Base-by-base conservation (phyloP, 768 basidiomycete species). In the Kwoniella botswanensis region DNA sequence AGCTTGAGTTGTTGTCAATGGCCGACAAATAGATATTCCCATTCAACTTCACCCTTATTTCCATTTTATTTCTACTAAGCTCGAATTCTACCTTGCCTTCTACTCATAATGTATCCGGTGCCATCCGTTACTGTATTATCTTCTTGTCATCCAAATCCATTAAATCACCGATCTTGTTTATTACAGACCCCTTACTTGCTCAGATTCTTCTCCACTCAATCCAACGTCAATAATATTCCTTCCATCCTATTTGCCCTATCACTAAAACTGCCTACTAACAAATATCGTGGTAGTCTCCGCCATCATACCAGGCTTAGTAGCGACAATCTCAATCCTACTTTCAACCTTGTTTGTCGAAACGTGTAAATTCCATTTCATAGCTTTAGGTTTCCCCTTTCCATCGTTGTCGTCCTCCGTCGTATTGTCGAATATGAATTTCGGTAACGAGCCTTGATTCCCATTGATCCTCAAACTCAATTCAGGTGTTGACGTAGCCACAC, bases 381-480 rank as follows among this genome's bases (percentile, higher is more conserved):
- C 79, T 21, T 54, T 68, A 2, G 78, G 74, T 50, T 43, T 71
- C 21, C 50, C 26, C 1, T 15, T 18, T 50, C 46, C 46, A 50
- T 50, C 18, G 21, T 42, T 21, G 22, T 59, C 41, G 11, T 18
- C 26, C 11, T n/a, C 12, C 21, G 53, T 17, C 1, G 11, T 24
- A 22, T 56, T 62, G 17, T 35, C 54, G 50, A 67, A 77, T 2
- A 80, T 63, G 50, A 70, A 76, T 52, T 66, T 73, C 3, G 75
- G 75, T 59, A 76, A 58, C 22, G 63, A 70, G 0, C 75, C 76
- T 42, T 68, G 74, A 65, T 75, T 78, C 11, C 79, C 79, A 71
- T 80, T 78, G 2, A 80, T 69, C 41, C 75, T 58, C 15, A 80
- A 50, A 15, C 71, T 75, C 4, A 78, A 67, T 60, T 80, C 79